A percentile compares a stretch with the other conserved stretches of the same genome.
Conservation (phyloP, 345 rosid species). For the Euphorbia pulcherrima region DNA sequence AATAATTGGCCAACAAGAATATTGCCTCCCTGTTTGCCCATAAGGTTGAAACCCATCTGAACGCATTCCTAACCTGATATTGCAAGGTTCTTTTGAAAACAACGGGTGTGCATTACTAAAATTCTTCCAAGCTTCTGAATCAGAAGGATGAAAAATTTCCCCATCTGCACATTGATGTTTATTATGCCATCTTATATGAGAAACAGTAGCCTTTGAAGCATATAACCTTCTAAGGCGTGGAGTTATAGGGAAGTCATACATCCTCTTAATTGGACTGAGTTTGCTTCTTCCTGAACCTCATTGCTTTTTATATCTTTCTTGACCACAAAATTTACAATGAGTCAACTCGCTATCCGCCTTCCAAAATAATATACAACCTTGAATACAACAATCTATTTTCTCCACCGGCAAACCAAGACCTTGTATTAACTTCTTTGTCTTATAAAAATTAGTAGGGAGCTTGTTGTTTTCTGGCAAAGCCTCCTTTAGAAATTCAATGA, state of each 20-base stretch:
- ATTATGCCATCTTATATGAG: conserved; percentile 7
- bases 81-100: neutral
- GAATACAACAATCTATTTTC: neutral
- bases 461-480: neutral
- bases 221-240: neutral
- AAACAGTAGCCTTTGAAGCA: neutral
- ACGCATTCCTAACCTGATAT: conserved; percentile 1
- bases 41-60: conserved; percentile 6
- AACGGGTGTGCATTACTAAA: neutral
- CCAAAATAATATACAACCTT: neutral
- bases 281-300: neutral
- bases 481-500: neutral
- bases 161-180: neutral
- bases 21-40: neutral
- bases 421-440: neutral
- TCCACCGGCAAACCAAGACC: neutral
- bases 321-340: neutral
- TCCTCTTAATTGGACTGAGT: neutral
- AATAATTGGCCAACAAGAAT: conserved; percentile 7
- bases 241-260: neutral
- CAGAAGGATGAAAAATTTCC: neutral
- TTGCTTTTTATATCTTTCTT: neutral
- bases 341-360: neutral
- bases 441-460: neutral
- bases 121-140: conserved; percentile 3